Evolutionary conservation across 1,139 yeast genomes (phyloP).

Genomic region (Hansenula sp.): DNA sequence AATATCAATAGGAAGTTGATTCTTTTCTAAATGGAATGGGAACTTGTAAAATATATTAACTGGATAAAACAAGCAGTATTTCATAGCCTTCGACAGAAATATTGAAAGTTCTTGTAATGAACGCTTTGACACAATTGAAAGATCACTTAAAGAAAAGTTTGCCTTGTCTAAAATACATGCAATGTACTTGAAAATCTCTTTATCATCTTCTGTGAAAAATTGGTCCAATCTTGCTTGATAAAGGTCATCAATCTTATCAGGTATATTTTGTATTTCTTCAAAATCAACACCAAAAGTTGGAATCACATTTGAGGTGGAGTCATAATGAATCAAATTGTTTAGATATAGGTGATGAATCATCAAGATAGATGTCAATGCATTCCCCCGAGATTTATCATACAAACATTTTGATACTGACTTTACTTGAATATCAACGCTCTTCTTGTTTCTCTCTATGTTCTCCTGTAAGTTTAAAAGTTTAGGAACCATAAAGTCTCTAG

Average conservation of each 20-base stretch:
- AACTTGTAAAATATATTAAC: conserved; percentile 42
- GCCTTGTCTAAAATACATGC: conserved; percentile 40
- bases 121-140: conserved; percentile 35
- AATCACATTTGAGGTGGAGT: conserved; percentile 6
- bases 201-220: conserved; percentile 7
- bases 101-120: conserved; percentile 22
- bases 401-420: conserved; percentile 13
- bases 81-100: conserved; percentile 34
- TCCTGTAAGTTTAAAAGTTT: neutral
- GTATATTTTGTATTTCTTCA: conserved; percentile 10
- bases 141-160: conserved; percentile 38
- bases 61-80: conserved; percentile 34
- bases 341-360: conserved; percentile 20
- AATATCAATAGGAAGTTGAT: conserved; percentile 35
- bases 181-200: conserved; percentile 36
- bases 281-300: conserved; percentile 24
- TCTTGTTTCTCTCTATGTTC: conserved; percentile 8
- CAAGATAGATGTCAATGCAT: conserved; percentile 19
- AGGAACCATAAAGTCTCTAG: conserved; percentile 22
- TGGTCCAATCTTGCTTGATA: conserved; percentile 5
- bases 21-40: conserved; percentile 38
- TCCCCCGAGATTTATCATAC: conserved; percentile 25
- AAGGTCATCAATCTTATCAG: conserved; percentile 2
- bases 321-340: conserved; percentile 20
- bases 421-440: neutral